These are phyloP conservation scores for Ogataea methanolica DNA, from an alignment of 805 yeast genomes.

Conservation along the genomic window DNA sequence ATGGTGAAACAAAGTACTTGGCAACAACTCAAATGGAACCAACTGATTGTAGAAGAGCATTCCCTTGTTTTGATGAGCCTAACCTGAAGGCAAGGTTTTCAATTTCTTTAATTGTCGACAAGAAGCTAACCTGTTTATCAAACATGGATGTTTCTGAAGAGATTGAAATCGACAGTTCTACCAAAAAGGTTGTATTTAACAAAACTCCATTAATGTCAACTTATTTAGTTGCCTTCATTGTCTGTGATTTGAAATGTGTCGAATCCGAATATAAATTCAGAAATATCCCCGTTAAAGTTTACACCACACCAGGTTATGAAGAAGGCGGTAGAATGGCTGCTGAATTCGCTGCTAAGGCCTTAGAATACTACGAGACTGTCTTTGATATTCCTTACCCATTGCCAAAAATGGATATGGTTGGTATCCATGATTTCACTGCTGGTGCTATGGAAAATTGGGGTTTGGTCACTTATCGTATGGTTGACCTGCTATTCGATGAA, in stretches of 20 bases:
- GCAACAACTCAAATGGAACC: slow-evolving; percentile 61
- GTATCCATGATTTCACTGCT: slow-evolving; percentile 73
- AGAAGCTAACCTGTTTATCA: slow-evolving; percentile 39
- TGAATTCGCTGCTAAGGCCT: slow-evolving; percentile 46
- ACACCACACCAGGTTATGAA: slow-evolving; percentile 47
- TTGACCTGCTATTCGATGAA: slow-evolving; percentile 48
- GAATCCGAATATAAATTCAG: slow-evolving; percentile 43
- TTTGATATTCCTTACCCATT: slow-evolving; percentile 64
- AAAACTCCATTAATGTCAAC: slow-evolving; percentile 52
- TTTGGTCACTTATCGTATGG: slow-evolving; percentile 63
- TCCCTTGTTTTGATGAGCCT: slow-evolving; percentile 59
- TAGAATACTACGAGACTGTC: slow-evolving; percentile 46
- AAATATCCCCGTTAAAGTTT: slow-evolving; percentile 48
- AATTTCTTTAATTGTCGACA: slow-evolving; percentile 35
- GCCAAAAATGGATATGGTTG: slow-evolving; percentile 79
- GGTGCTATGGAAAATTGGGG: slow-evolving; percentile 97
- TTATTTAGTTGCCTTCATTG: slow-evolving; percentile 53
- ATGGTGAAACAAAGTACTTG: slow-evolving; percentile 40
- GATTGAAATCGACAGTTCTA: slow-evolving; percentile 9
- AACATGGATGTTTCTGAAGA: slow-evolving; percentile 41
- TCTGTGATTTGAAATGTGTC: slow-evolving; percentile 52
- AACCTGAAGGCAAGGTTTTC: slow-evolving; percentile 51
- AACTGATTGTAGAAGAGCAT: slow-evolving; percentile 55
- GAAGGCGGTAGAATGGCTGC: slow-evolving; percentile 44
- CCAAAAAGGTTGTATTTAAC: slow-evolving; percentile 35